Percentiles rank a stretch among this genome's conserved stretches.
Conservation (phyloP, 1,284 basidiomycete species). For the Moesziomyces globuligerus region DNA sequence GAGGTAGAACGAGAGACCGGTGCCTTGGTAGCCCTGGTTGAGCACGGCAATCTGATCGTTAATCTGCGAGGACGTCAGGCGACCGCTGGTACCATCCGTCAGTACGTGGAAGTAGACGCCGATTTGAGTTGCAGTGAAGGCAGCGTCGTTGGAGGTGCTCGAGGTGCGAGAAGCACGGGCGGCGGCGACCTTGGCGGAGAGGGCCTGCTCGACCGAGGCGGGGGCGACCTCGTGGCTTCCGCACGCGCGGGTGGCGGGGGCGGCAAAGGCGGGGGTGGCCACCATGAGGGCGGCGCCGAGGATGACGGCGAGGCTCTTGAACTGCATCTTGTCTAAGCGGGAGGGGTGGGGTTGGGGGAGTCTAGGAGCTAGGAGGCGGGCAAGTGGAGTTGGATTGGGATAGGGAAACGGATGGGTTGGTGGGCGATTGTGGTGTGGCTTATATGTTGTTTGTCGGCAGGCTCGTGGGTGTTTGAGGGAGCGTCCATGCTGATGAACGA, state of each 20-base stretch:
- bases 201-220: constrained; percentile 18
- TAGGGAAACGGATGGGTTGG: neutral
- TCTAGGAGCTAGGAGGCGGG: neutral
- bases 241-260: constrained; percentile 15
- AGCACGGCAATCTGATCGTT: constrained; percentile 71
- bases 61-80: constrained; percentile 29
- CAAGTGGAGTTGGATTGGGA: neutral
- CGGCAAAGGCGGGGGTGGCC: constrained; percentile 19
- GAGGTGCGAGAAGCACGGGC: neutral
- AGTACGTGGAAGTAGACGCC: constrained; percentile 51
- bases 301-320: constrained; percentile 26
- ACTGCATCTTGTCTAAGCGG: constrained; percentile 26
- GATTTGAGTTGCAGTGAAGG: constrained; percentile 25
- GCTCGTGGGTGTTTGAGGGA: too few species aligned
- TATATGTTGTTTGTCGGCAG: too few species aligned
- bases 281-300: constrained; percentile 14
- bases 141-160: constrained; percentile 1
- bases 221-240: constrained; percentile 20
- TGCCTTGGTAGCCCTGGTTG: constrained; percentile 70
- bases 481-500: too few species aligned
- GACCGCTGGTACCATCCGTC: constrained; percentile 43
- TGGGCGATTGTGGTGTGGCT: too few species aligned
- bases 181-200: constrained; percentile 15
- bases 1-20: constrained; percentile 71
- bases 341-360: neutral